Evolutionary conservation across 2,329 filamentous ascomycete genomes (phyloP).

Genomic region (Fusarium sp.): DNA sequence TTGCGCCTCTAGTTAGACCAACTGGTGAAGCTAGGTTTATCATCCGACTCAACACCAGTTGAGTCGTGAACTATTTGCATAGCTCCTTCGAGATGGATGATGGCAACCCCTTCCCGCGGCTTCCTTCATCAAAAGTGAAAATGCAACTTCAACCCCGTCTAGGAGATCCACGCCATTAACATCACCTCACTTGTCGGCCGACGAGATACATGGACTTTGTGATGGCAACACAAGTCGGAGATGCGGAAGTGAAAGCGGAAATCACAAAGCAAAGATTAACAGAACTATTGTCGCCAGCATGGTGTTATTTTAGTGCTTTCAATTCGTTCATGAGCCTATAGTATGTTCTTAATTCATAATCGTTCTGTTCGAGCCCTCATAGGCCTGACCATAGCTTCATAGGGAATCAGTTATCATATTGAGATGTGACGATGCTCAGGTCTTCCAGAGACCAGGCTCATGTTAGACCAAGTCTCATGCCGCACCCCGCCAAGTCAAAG

Average conservation of each 20-base stretch:
- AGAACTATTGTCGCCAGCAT: accelerated
- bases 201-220: neutral
- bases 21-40: accelerated
- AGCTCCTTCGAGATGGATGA: too few relatives aligned
- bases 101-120: too few relatives aligned
- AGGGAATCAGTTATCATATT: neutral
- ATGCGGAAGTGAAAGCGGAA: neutral
- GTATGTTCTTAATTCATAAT: neutral
- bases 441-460: neutral
- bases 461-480: too few relatives aligned
- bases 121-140: too few relatives aligned
- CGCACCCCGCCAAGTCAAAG: neutral
- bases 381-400: too few relatives aligned
- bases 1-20: accelerated
- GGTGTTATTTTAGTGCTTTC: neutral
- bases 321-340: neutral
- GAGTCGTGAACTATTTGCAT: neutral
- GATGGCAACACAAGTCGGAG: neutral
- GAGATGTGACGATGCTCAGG: neutral
- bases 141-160: accelerated
- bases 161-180: neutral
- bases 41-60: accelerated
- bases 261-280: too few relatives aligned
- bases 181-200: neutral
- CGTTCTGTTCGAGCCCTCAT: accelerated